A percentile compares a stretch with the other conserved stretches of the same genome.
Conservation (phyloP, 352 stramenopile genomes). For the Phytopythium ostracodes region DNA sequence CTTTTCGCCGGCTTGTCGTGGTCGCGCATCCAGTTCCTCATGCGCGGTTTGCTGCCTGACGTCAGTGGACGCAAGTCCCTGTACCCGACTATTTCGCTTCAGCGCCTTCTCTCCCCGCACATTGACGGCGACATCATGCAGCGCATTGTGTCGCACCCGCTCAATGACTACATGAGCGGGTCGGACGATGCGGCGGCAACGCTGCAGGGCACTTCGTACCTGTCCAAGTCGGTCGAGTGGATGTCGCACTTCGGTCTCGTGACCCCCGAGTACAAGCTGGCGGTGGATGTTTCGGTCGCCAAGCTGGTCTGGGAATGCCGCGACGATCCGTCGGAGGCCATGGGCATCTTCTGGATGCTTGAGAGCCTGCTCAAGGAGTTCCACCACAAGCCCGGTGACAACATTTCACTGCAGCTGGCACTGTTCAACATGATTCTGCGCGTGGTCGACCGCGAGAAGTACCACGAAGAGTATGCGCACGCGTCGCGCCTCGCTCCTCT, state of each 20-base stretch:
- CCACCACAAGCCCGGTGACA: conserved; percentile 81
- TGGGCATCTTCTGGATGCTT: conserved; percentile 81
- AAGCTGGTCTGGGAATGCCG: conserved; percentile 84
- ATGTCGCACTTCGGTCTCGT: conserved; percentile 88
- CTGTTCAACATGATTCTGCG: conserved; percentile 87
- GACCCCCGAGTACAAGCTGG: conserved; percentile 66
- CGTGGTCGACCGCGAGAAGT: conserved; percentile 74
- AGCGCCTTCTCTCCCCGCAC: conserved; percentile 89
- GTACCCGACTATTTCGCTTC: conserved; percentile 93
- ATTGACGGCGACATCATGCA: conserved; percentile 89
- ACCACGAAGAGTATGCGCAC: conserved; percentile 67
- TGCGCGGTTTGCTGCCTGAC: conserved; percentile 93
- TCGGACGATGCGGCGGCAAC: conserved; percentile 16
- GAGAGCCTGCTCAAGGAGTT: conserved; percentile 79
- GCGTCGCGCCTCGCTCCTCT: conserved; percentile 54
- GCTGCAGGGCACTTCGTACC: conserved; percentile 59
- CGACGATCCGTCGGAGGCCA: conserved; percentile 70
- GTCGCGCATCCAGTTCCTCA: conserved; percentile 95
- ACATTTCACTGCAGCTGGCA: conserved; percentile 74
- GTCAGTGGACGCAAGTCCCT: conserved; percentile 90
- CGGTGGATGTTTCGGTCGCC: conserved; percentile 67
- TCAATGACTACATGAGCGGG: conserved; percentile 71
- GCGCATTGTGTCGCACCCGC: conserved; percentile 78
- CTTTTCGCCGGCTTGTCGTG: conserved; percentile 95
- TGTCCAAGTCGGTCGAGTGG: conserved; percentile 88